Percentiles rank a stretch among this genome's conserved stretches.
phyloP scores from a whole-genome alignment of 345 rosid species.

The Salix dunnii region DNA sequence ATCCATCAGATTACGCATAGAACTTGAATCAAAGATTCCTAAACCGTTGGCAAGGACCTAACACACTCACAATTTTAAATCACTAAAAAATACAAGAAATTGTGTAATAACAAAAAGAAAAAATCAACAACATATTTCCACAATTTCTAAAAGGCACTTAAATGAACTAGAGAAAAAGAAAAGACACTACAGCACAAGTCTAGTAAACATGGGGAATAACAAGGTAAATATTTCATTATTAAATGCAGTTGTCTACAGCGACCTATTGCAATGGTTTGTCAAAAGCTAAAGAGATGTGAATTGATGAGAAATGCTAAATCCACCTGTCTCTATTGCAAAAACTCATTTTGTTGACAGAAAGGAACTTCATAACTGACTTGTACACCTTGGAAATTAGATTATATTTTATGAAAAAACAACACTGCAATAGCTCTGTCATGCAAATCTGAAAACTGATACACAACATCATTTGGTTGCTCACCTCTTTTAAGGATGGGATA shows the following conservation, averaged over 20 bases:
- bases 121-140: not conserved
- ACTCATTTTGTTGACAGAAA: not conserved
- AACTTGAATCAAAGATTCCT: not conserved
- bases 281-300: not conserved
- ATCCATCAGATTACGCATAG: not conserved
- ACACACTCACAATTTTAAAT: not conserved
- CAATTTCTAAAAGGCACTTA: not conserved
- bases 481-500: constrained; percentile 91
- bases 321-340: not conserved
- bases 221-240: not conserved
- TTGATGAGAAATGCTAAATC: not conserved
- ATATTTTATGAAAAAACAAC: not conserved
- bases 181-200: not conserved
- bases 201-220: not conserved
- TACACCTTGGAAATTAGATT: not conserved
- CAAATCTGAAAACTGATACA: constrained; percentile 7
- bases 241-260: not conserved
- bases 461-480: constrained; percentile 22
- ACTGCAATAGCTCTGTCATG: not conserved
- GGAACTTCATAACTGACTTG: not conserved
- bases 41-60: not conserved
- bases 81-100: not conserved
- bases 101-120: too few species aligned
- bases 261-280: not conserved
- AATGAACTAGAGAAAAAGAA: not conserved